Conservation (phyloP, 176 grass and related monocot species). For the Raddia distichophylla region DNA sequence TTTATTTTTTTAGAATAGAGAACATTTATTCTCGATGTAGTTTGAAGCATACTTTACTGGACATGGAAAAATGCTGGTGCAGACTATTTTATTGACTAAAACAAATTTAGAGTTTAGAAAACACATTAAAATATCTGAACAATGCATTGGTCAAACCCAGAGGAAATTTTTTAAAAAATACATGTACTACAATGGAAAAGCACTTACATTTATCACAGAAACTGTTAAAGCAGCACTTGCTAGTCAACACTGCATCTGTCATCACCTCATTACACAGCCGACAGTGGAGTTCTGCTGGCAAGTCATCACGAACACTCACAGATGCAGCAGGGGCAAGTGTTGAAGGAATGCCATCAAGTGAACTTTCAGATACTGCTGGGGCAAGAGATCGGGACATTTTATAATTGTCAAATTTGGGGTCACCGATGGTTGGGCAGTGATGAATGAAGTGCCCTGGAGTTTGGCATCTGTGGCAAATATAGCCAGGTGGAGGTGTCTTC, state of each 20-base stretch:
- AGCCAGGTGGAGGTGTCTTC: conserved; percentile 56
- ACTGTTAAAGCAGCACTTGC: conserved; percentile 70
- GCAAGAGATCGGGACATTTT: conserved; percentile 39
- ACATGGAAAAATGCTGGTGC: neutral
- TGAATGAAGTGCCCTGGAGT: conserved; percentile 76
- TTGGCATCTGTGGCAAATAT: conserved; percentile 65
- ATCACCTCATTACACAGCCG: conserved; percentile 61
- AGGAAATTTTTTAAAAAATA: conserved; percentile 11
- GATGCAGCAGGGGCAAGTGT: conserved; percentile 46
- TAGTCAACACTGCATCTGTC: conserved; percentile 62
- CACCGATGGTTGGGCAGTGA: conserved; percentile 62
- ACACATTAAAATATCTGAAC: conserved; percentile 16
- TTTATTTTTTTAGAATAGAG: conserved; percentile 3
- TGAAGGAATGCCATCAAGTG: conserved; percentile 45
- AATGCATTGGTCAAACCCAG: neutral
- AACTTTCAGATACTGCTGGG: conserved; percentile 38
- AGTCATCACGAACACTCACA: conserved; percentile 41
- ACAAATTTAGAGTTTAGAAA: conserved; percentile 9
- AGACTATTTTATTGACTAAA: conserved; percentile 12
- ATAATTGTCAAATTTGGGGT: conserved; percentile 54
- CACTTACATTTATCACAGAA: conserved; percentile 83
- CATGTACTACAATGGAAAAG: conserved; percentile 27
- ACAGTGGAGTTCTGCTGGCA: conserved; percentile 63
- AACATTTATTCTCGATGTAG: conserved; percentile 14
- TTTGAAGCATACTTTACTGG: conserved; percentile 1